phyloP scores from a whole-genome alignment of 176 grass and related monocot genomes.

The Oryza glaberrima region DNA sequence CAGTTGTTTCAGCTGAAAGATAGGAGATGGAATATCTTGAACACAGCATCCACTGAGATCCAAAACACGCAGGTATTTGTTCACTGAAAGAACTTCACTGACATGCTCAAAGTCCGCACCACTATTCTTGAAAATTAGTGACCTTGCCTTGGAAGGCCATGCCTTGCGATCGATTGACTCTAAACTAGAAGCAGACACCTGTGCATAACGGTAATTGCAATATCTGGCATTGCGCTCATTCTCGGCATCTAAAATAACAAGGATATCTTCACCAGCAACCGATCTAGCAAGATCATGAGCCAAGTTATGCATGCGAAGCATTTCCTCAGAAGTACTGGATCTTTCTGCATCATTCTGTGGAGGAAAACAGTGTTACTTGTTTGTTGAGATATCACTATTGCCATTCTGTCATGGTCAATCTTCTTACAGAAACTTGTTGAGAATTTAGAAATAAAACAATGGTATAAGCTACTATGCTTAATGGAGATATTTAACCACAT shows the following conservation, averaged over 20 bases:
- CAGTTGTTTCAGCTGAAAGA: constrained; percentile 61
- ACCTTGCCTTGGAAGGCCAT: constrained; percentile 58
- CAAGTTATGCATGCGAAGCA: constrained; percentile 54
- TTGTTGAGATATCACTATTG: not conserved
- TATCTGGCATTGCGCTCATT: constrained; percentile 32
- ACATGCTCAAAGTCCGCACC: constrained; percentile 37
- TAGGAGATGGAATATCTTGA: constrained; percentile 40
- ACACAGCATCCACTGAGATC: constrained; percentile 54
- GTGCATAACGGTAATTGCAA: constrained; percentile 58
- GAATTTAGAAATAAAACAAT: not conserved
- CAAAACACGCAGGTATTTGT: constrained; percentile 54
- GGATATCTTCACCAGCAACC: constrained; percentile 61
- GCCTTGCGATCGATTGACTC: constrained; percentile 44
- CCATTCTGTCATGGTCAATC: not conserved
- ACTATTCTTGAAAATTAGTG: constrained; percentile 44
- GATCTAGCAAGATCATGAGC: constrained; percentile 68
- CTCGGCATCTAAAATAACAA: constrained; percentile 49
- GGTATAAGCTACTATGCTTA: not conserved
- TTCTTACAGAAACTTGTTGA: not conserved
- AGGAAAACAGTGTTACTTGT: not conserved
- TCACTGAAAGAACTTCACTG: constrained; percentile 47
- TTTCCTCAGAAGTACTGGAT: constrained; percentile 33
- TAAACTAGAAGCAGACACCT: constrained; percentile 19
- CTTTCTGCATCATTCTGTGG: constrained; percentile 17
- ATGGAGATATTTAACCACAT: constrained; percentile 15